A percentile compares a stretch with the other conserved stretches of the same genome.
Evolutionary conservation across 345 rosid genomes (phyloP).

Genomic region (Eutrema japonicum): DNA sequence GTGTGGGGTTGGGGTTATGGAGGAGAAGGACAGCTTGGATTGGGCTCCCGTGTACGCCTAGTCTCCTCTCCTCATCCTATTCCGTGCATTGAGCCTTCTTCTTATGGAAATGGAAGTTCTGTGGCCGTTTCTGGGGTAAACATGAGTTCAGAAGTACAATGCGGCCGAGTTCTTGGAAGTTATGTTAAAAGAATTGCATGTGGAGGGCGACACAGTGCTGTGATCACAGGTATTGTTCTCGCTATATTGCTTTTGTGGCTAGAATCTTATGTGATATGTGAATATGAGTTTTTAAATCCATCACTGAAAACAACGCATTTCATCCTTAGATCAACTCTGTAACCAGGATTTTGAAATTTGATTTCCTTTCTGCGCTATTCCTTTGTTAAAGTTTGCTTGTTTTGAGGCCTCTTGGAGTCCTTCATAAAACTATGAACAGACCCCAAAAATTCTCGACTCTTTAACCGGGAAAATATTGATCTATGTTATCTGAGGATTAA

Average conservation of each 20-base stretch:
- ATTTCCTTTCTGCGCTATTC: not conserved
- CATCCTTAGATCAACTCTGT: conserved; percentile 3
- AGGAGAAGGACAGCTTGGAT: conserved; percentile 99
- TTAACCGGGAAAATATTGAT: conserved; percentile 13
- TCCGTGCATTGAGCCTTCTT: conserved; percentile 70
- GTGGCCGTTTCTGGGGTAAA: conserved; percentile 54
- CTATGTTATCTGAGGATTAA: not conserved
- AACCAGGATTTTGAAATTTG: not conserved
- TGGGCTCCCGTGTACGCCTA: conserved; percentile 89
- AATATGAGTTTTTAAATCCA: not conserved
- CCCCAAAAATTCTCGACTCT: not conserved
- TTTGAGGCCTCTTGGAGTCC: conserved; percentile 1
- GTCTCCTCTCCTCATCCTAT: conserved; percentile 96
- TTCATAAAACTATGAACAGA: not conserved
- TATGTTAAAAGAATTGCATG: conserved; percentile 85
- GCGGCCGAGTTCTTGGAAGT: conserved; percentile 76
- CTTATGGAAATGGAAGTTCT: conserved; percentile 61
- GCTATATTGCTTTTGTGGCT: conserved; percentile 15
- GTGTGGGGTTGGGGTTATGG: conserved; percentile 99
- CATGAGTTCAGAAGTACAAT: conserved; percentile 61
- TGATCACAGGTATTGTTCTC: conserved; percentile 67
- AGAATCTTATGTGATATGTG: not conserved
- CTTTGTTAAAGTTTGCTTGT: conserved; percentile 8
- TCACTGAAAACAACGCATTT: conserved; percentile 10
- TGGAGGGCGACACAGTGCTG: conserved; percentile 98